Conservation (phyloP, 2,329 filamentous ascomycete species). For the Rugonectria rugulosa region DNA sequence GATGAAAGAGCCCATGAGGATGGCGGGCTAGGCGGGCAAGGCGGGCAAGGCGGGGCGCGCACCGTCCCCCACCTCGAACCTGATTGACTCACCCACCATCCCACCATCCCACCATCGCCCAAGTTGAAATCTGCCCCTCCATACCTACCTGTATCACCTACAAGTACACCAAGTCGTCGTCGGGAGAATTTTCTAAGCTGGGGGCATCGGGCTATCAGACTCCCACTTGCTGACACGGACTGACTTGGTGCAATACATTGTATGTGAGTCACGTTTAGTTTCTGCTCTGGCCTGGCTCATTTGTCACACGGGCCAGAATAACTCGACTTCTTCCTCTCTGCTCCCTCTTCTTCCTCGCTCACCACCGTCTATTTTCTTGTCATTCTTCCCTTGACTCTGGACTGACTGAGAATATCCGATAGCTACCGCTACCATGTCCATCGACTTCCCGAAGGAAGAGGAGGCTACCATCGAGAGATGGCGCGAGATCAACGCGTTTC, state of each 20-base stretch:
- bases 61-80: conserved; percentile 33
- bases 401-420: neutral
- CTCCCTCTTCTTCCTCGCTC: neutral
- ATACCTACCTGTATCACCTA: too few species aligned
- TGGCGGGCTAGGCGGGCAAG: neutral
- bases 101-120: conserved; percentile 39
- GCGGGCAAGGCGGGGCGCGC: conserved; percentile 34
- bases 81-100: conserved; percentile 36
- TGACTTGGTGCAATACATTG: conserved; percentile 21
- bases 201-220: conserved; percentile 23
- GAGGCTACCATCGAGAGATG: conserved; percentile 84
- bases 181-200: conserved; percentile 24
- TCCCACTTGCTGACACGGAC: conserved; percentile 23
- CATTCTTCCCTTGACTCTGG: neutral
- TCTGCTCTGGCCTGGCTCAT: neutral
- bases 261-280: conserved; percentile 16
- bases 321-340: neutral
- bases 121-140: conserved; percentile 39
- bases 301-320: neutral
- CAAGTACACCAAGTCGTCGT: too few species aligned
- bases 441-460: conserved; percentile 93
- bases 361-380: neutral
- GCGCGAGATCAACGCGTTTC: conserved; percentile 92
- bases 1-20: too few species aligned
- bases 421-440: conserved; percentile 67